Evolutionary conservation across 805 yeast genomes (phyloP).

Genomic region (Ogataea methylovora): DNA sequence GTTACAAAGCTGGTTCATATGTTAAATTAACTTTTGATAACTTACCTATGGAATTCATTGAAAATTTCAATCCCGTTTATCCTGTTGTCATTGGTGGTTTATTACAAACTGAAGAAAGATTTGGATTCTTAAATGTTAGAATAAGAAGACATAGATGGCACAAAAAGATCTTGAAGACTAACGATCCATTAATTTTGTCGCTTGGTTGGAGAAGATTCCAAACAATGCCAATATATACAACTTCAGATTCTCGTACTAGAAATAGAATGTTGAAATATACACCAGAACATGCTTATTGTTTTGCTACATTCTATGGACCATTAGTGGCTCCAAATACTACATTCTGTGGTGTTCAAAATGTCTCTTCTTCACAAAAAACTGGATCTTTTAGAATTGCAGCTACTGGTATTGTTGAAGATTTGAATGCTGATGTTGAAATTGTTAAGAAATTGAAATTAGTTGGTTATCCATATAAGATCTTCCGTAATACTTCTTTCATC

Average conservation of each 20-base stretch:
- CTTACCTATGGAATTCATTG: conserved; percentile 85
- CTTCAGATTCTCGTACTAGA: conserved; percentile 95
- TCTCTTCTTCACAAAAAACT: conserved; percentile 75
- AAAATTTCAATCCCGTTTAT: conserved; percentile 75
- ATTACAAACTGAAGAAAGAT: conserved; percentile 82
- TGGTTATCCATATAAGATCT: conserved; percentile 90
- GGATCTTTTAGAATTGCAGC: conserved; percentile 94
- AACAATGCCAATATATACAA: conserved; percentile 90
- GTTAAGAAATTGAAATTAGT: conserved; percentile 93
- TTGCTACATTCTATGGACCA: conserved; percentile 95
- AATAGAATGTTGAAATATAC: conserved; percentile 97
- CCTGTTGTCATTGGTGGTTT: conserved; percentile 91
- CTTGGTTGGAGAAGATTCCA: conserved; percentile 99
- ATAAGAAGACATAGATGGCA: conserved; percentile 99
- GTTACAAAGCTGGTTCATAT: conserved; percentile 88
- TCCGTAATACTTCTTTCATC: conserved; percentile 93
- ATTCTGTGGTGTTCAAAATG: conserved; percentile 89
- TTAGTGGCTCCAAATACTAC: conserved; percentile 96
- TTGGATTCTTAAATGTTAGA: conserved; percentile 88
- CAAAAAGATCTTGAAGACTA: conserved; percentile 87
- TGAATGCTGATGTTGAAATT: conserved; percentile 82
- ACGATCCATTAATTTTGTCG: conserved; percentile 90
- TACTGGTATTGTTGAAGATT: conserved; percentile 92
- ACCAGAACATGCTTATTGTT: conserved; percentile 96
- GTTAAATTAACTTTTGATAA: conserved; percentile 79